phyloP scores from a whole-genome alignment of 2,329 filamentous ascomycete species.

The Ophiostoma novo-ulmi region DNA sequence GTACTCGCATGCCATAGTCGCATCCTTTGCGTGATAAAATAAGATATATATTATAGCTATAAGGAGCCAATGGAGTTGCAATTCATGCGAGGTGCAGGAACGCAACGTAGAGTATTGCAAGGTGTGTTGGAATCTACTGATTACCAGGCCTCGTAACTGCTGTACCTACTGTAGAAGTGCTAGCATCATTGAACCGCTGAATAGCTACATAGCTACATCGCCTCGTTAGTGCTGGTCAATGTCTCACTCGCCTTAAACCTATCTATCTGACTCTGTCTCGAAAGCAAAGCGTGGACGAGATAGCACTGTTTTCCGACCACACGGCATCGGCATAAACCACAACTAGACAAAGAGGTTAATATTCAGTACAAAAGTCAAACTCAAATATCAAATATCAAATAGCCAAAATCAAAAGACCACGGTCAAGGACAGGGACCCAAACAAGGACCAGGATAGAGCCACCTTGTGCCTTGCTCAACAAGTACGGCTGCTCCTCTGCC shows the following conservation, averaged over 20 bases:
- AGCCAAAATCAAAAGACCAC: neutral
- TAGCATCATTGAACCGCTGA: neutral
- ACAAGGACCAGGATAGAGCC: neutral
- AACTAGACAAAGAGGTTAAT: neutral
- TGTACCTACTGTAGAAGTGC: constrained; percentile 3
- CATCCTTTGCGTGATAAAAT: too few relatives aligned
- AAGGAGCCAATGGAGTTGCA: neutral
- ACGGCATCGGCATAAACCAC: neutral
- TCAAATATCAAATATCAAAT: neutral
- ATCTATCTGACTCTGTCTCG: too few relatives aligned
- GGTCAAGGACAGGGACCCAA: neutral
- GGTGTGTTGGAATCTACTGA: too few relatives aligned
- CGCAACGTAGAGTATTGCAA: neutral
- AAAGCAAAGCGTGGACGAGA: neutral
- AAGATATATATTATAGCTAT: neutral
- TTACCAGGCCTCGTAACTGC: neutral
- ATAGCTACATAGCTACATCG: neutral
- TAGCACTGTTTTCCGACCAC: neutral
- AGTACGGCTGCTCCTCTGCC: neutral
- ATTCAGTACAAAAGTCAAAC: neutral
- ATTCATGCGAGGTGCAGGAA: neutral
- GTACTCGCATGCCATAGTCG: neutral
- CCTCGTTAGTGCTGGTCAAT: neutral
- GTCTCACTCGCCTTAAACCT: neutral
- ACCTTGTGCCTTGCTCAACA: neutral